Evolutionary conservation across 2,329 filamentous ascomycete species (phyloP).

Genomic region (Neonectria faginata): DNA sequence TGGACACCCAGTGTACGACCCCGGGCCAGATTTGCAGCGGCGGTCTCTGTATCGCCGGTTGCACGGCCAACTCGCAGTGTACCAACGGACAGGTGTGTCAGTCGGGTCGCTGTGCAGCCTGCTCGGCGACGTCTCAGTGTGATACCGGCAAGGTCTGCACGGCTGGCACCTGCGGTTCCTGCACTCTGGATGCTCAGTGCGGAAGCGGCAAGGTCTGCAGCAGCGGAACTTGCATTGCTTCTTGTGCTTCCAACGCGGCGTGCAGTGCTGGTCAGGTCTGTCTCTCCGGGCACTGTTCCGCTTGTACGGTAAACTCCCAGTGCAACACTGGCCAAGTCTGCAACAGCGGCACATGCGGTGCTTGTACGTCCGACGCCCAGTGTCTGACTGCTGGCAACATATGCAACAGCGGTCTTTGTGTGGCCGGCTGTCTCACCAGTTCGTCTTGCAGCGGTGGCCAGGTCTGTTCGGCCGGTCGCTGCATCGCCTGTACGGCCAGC

Average conservation of each 20-base stretch:
- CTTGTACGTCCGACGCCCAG: conserved; percentile 15
- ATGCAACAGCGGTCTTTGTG: conserved; percentile 21
- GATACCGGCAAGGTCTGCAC: conserved; percentile 8
- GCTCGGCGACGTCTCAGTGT: conserved; percentile 20
- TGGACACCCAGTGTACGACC: conserved; percentile 8
- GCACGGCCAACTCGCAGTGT: conserved; percentile 15
- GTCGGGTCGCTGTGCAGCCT: conserved; percentile 13
- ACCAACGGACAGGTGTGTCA: conserved; percentile 22
- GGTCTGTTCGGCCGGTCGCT: conserved; percentile 13
- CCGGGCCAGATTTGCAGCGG: conserved; percentile 6
- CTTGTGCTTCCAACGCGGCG: conserved; percentile 12
- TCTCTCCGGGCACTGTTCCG: conserved; percentile 11
- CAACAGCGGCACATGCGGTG: conserved; percentile 1
- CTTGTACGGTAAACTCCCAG: conserved; percentile 20
- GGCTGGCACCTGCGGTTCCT: conserved; percentile 6
- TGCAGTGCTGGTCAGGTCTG: conserved; percentile 25
- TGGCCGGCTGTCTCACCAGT: conserved; percentile 15
- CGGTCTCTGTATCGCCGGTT: conserved; percentile 19
- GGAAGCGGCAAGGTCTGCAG: conserved; percentile 8
- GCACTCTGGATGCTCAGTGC: conserved; percentile 4
- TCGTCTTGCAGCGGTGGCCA: conserved; percentile 13
- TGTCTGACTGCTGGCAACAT: conserved; percentile 12
- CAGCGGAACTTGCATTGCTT: conserved; percentile 21
- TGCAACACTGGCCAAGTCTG: conserved; percentile 31
- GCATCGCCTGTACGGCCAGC: conserved; percentile 12